Conservation (phyloP, 1,139 yeast genomes). For the Hemisphaericaspora xylofermentans region DNA sequence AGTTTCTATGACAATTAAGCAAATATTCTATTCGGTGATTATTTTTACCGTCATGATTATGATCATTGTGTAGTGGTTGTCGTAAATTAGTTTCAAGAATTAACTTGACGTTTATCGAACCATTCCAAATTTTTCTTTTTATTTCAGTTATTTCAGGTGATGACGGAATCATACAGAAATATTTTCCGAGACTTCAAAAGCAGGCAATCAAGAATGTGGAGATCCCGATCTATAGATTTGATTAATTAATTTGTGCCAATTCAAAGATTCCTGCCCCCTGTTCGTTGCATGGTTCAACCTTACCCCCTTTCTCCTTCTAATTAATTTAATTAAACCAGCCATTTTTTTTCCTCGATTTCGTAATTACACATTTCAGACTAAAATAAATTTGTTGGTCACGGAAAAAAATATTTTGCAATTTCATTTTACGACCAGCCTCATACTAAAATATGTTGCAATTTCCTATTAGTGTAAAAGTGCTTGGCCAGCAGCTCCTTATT, state of each 20-base stretch:
- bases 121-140: constrained; percentile 52
- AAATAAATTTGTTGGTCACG: background rate
- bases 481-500: background rate
- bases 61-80: constrained; percentile 3
- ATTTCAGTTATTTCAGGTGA: constrained; percentile 17
- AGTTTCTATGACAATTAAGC: constrained; percentile 38
- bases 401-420: background rate
- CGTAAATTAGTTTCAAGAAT: constrained; percentile 16
- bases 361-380: no score
- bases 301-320: background rate
- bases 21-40: constrained; percentile 22
- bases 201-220: no score
- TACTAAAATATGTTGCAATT: background rate
- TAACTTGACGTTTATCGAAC: constrained; percentile 48
- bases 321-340: no score
- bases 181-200: background rate
- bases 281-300: background rate
- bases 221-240: no score
- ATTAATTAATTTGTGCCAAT: no score
- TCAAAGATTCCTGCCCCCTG: background rate
- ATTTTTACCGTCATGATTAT: constrained; percentile 2
- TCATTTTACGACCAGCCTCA: background rate
- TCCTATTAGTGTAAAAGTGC: background rate
- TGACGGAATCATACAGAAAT: constrained; percentile 3
- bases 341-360: background rate